Conservation (phyloP, 2,329 filamentous ascomycete genomes). For the Colletotrichum higginsianum region DNA sequence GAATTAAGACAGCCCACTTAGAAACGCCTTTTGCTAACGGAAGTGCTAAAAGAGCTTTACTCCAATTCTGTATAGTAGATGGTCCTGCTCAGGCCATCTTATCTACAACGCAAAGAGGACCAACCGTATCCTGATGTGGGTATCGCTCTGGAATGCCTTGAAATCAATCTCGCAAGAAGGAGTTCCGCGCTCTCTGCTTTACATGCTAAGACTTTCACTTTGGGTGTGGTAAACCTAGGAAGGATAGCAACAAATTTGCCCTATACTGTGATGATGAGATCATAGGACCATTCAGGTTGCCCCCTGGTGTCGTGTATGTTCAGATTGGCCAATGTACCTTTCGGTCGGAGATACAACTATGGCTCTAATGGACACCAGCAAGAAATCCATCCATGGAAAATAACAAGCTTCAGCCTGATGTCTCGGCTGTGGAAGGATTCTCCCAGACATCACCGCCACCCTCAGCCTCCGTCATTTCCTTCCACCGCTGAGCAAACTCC, state of each 20-base stretch:
- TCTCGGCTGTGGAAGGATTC: conserved; percentile 27
- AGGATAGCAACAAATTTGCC: neutral
- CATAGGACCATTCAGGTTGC: neutral
- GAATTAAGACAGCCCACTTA: neutral
- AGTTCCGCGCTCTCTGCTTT: neutral
- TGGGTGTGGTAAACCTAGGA: neutral
- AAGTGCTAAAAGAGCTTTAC: neutral
- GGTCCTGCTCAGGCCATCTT: neutral
- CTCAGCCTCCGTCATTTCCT: conserved; percentile 65
- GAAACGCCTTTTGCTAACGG: neutral
- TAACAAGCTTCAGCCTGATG: neutral
- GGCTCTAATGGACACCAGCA: neutral
- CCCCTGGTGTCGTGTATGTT: neutral
- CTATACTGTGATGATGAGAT: neutral
- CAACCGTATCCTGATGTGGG: neutral
- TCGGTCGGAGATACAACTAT: neutral
- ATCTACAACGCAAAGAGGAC: neutral
- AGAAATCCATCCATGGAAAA: neutral
- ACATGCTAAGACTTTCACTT: neutral
- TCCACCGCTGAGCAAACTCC: conserved; percentile 86
- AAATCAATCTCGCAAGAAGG: neutral
- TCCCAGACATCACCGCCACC: conserved; percentile 59
- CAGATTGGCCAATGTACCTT: neutral
- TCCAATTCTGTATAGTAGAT: neutral
- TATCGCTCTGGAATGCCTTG: neutral